A percentile compares a stretch with the other conserved stretches of the same genome.
phyloP scores from a whole-genome alignment of 192 early-diverging fungal genomes.

The Coemansia pectinata region DNA sequence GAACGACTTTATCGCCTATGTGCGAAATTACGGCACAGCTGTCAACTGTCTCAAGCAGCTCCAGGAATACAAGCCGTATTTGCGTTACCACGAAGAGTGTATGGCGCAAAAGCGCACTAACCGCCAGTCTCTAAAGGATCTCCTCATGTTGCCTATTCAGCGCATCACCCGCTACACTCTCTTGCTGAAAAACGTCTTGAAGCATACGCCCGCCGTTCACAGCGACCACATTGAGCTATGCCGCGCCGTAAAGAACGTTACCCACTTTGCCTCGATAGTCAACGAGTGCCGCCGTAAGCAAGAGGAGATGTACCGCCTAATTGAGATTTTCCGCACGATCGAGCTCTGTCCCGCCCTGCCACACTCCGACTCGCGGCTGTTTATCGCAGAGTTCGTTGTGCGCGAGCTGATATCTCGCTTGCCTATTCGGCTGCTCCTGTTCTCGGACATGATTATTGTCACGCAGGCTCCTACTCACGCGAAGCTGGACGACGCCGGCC shows the following conservation, averaged over 20 bases:
- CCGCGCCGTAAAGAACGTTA: conserved; percentile 51
- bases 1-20: conserved; percentile 49
- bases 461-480: conserved; percentile 41
- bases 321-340: conserved; percentile 37
- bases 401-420: conserved; percentile 52
- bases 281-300: conserved; percentile 55
- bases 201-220: conserved; percentile 52
- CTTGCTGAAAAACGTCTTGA: conserved; percentile 48
- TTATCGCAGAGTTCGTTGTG: conserved; percentile 40
- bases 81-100: conserved; percentile 52
- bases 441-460: conserved; percentile 46
- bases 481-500: conserved; percentile 26
- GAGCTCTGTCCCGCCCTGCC: conserved; percentile 40
- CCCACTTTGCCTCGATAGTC: conserved; percentile 50
- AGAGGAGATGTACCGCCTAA: conserved; percentile 42
- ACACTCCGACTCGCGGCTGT: conserved; percentile 29
- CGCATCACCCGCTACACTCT: conserved; percentile 56
- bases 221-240: conserved; percentile 52
- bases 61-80: conserved; percentile 50
- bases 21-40: conserved; percentile 52
- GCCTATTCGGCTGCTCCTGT: conserved; percentile 44
- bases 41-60: conserved; percentile 50
- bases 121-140: conserved; percentile 52
- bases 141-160: conserved; percentile 55
- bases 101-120: conserved; percentile 53